Base-by-base conservation (phyloP, 129 eudicot genomes). In the Smallanthus sonchifolius region DNA sequence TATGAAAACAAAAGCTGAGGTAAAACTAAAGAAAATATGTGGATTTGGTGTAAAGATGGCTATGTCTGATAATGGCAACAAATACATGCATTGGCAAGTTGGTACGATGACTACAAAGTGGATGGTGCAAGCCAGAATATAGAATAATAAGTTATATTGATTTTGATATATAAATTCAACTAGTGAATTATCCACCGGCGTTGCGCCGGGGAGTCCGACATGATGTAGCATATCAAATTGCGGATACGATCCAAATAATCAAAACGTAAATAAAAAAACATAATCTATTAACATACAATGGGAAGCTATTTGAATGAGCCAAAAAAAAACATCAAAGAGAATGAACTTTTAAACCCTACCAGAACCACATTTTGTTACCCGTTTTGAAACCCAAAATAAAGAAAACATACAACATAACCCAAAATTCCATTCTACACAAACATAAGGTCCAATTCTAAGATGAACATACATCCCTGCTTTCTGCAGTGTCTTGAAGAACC, bases 401-500 rank as follows among this genome's bases (percentile, higher is more conserved):
- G 9, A 56, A 48, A 77, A 69, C 4, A 67, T 14, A 38, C 13
- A 69, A 56, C 44, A 48, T 40, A 72, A 79, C 83, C 83, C 83
- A 36, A 80, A 80, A 57, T 80, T 80, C 83, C 83, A 80, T 74
- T 80, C 83, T 35, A 79, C 83, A 80, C 83, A 80, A 74, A 80
- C 75, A 56, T 80, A 80, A 67, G 83, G 83, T 56, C 83, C 83
- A 47, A 80, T 67, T 59, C 83, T 5, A 28, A 80, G 83, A 73
- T 80, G 79, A 74, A 67, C 83, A 80, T 80, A 80, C 79, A 80
- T 73, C 70, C 83, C 83, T 74, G 79, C 79, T 67, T 80, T 80
- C 4, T 80, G 79, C 57, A 80, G 79, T 15, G 68, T 59, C 81
- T 86, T 93, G 74, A 92, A 77, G 69, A 92, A 92, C 76, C 78